A percentile compares a stretch with the other conserved stretches of the same genome.
Conservation (phyloP, 345 rosid genomes). For the Boechera stricta region DNA sequence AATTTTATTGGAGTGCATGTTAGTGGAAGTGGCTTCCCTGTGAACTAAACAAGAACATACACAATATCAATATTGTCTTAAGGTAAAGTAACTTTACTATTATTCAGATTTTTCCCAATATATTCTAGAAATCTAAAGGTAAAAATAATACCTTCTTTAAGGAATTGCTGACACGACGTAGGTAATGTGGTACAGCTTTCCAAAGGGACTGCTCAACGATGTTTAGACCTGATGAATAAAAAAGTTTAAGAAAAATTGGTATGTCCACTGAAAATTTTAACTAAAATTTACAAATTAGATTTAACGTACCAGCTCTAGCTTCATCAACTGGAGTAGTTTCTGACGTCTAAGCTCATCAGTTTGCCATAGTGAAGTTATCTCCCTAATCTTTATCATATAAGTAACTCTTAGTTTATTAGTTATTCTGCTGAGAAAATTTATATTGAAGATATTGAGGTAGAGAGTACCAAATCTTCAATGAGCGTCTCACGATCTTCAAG, state of each 20-base stretch:
- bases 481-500: conserved; percentile 91
- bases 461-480: conserved; percentile 90
- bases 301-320: conserved; percentile 76
- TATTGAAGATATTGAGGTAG: neutral
- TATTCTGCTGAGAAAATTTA: neutral
- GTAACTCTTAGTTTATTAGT: neutral
- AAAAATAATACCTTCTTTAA: conserved; percentile 67
- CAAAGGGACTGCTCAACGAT: conserved; percentile 98
- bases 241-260: neutral
- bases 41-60: conserved; percentile 52
- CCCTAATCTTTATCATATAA: conserved; percentile 63
- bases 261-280: neutral
- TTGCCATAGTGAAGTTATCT: conserved; percentile 90
- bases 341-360: conserved; percentile 96
- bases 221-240: conserved; percentile 63
- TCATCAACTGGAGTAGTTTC: conserved; percentile 89
- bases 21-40: conserved; percentile 83
- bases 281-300: conserved; percentile 17
- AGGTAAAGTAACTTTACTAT: conserved; percentile 1
- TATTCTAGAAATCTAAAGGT: neutral
- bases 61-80: conserved; percentile 15
- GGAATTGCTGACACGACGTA: conserved; percentile 91
- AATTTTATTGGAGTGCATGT: conserved; percentile 89
- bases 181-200: conserved; percentile 89
- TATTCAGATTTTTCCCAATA: neutral